Base-by-base conservation (phyloP, 768 basidiomycete species). In the Jaapia argillacea region DNA sequence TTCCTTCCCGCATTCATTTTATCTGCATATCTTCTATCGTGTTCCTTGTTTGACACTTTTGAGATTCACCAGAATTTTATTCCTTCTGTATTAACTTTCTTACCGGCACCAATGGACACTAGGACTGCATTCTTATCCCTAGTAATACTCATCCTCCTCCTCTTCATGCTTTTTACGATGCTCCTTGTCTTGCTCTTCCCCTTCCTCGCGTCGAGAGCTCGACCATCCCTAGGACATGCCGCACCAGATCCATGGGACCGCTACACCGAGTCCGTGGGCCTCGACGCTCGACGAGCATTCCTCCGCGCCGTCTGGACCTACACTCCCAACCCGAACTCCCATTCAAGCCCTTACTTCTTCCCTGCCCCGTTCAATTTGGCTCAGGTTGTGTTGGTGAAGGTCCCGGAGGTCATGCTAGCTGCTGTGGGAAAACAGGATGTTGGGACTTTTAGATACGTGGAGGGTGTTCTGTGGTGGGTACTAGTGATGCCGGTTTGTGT, bases 321-420 rank as follows among this genome's bases (percentile, higher is more conserved):
- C 46, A 7, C 59, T 45, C 41, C 55, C 1, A 45, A 47, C 5
- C 60, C 64, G 3, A 65, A 69, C 44, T 54, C n/a, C n/a, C 16
- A 61, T 45, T 42, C 55, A 1, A 45, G 47, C 4, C 60, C 64
- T 2, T 66, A 69, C 44, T 54, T 51, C 38, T 79, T 75, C 48
- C 74, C 74, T 2, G 62, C 72, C 4, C 77, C 75, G 0, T 64
- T 78, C 54, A 78, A 74, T 55, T 43, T 79, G 38, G 24, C 75
- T 3, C 59, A 52, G 5, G 7, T 57, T 5, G 1, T 54, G 3
- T 38, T 57, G 21, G 48, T 58, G 6, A 47, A 38, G 16, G 25
- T 40, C 42, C 60, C 51, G 4, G 41, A 6, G 37, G 18, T 45
- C 18, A 20, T 54, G 3, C 41, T 54, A 12, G 31, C 38, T 18